Conservation (phyloP, 1,139 yeast species). For the Pichia sp. region DNA sequence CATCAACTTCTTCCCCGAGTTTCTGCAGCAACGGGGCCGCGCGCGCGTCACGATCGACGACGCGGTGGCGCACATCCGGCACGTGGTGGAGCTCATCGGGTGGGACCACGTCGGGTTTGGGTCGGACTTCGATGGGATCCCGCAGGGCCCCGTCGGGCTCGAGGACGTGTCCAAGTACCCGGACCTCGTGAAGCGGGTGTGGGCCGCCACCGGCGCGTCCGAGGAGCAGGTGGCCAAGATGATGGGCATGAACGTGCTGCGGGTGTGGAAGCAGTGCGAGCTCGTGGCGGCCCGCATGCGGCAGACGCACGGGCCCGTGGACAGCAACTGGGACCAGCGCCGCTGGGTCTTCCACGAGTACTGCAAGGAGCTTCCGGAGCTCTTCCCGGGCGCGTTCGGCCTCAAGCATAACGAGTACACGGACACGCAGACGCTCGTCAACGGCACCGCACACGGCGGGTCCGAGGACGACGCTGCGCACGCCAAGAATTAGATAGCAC, state of each 20-base stretch:
- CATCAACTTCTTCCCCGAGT: conserved; percentile 44
- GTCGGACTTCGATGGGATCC: conserved; percentile 52
- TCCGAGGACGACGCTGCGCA: not conserved
- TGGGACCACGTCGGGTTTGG: conserved; percentile 56
- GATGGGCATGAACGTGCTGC: conserved; percentile 46
- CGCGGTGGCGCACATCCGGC: conserved; percentile 44
- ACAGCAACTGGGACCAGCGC: conserved; percentile 41
- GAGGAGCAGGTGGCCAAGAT: conserved; percentile 41
- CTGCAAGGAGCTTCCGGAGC: conserved; percentile 35
- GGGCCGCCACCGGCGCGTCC: conserved; percentile 38
- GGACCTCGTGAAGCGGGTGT: conserved; percentile 40
- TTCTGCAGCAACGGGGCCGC: conserved; percentile 33
- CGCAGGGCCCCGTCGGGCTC: conserved; percentile 44
- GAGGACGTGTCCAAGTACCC: conserved; percentile 55
- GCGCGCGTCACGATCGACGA: conserved; percentile 40
- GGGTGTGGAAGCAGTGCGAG: conserved; percentile 49
- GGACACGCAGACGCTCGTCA: conserved; percentile 17
- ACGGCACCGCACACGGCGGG: too few species aligned
- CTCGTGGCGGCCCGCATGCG: conserved; percentile 31
- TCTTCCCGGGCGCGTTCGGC: conserved; percentile 37
- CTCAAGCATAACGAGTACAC: conserved; percentile 23
- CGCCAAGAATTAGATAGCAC: not conserved
- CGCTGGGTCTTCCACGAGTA: conserved; percentile 39
- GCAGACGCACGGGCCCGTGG: conserved; percentile 32
- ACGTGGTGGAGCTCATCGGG: conserved; percentile 43